Evolutionary conservation across 129 eudicot genomes (phyloP), one percentile per base, ranked within the genome.

Genomic region (Gnaphalium uliginosum): DNA sequence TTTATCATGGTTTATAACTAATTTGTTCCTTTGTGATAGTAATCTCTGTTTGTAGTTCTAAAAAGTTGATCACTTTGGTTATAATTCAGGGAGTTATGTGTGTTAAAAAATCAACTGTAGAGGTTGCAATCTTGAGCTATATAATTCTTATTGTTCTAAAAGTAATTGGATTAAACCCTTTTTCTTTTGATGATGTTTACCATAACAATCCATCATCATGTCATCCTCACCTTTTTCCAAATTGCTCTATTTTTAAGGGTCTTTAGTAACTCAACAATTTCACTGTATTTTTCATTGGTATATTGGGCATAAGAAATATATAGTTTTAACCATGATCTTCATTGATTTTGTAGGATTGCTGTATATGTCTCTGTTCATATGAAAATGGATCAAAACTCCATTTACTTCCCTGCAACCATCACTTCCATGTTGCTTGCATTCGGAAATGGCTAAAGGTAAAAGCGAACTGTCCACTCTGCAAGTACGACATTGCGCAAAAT

Each of bases 401-500:
- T 27, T 76, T 90, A 57, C 96, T 90, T 14, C 93, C 89, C 13
- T 90, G 96, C 81, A 90, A 70, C 74, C 96, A 90, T 76, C 89
- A 78, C 62, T 90, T 84, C 66, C 91, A 90, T 23, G 72, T 83
- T 2, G 56, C 85, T 43, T 90, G 96, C 76, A 84, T 90, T 33
- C 83, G 61, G 81, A 88, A 87, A 76, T 90, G 96, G 96, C 96
- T 90, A 21, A 87, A 82, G 81, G 86, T 87, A 88, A 90, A 84
- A 27, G 89, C 86, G 2, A 90, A 87, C 13, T 90, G 96, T 71
- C 96, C 96, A 2, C 89, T 90, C 29, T 90, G 93, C 96, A 90
- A 88, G 80, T 81, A 83, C 89, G 76, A 80, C 83, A 84, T 89
- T 60, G 75, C 77, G 72, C 87, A 77, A 66, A 66, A 69, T 18